A percentile compares a stretch with the other conserved stretches of the same genome.
Conservation (phyloP, 2,329 filamentous ascomycete genomes). For the Bertia moriformis region DNA sequence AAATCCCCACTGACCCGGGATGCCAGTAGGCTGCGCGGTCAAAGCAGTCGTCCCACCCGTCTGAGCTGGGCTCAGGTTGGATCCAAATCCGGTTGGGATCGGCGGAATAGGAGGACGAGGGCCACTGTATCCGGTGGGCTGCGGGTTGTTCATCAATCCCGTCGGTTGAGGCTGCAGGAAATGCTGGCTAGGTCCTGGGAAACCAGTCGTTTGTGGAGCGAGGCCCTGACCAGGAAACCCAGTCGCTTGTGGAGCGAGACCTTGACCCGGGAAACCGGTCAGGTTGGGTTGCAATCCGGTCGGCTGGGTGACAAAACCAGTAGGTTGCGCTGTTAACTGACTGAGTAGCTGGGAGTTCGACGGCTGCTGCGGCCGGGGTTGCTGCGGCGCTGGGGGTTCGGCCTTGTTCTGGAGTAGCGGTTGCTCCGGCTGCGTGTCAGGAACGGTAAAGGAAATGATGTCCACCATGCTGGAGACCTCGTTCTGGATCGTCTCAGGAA, state of each 20-base stretch:
- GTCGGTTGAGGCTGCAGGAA: slow-evolving; percentile 38
- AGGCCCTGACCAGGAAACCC: too few relatives aligned
- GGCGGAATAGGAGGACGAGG: slow-evolving; percentile 32
- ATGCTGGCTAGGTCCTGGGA: slow-evolving; percentile 25
- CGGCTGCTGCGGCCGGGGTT: slow-evolving; percentile 39
- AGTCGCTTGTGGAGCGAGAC: slow-evolving; percentile 9
- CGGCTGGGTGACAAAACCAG: slow-evolving; percentile 18
- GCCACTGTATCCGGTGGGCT: slow-evolving; percentile 14
- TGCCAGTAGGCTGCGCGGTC: slow-evolving; percentile 79
- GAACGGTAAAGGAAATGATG: slow-evolving; percentile 89
- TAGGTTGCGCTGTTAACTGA: slow-evolving; percentile 42
- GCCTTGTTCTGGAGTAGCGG: slow-evolving; percentile 31
- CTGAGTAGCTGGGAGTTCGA: slow-evolving; percentile 56
- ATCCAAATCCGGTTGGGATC: slow-evolving; percentile 42
- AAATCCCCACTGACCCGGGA: slow-evolving; percentile 53
- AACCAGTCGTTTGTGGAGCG: slow-evolving; percentile 30
- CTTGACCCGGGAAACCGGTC: slow-evolving; percentile 38
- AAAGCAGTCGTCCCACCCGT: slow-evolving; percentile 35
- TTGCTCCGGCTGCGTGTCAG: slow-evolving; percentile 59
- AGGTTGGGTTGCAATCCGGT: slow-evolving; percentile 30
- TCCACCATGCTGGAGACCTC: slow-evolving; percentile 99
- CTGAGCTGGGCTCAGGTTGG: slow-evolving; percentile 5
- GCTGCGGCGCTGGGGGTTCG: slow-evolving; percentile 50
- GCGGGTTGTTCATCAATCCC: slow-evolving; percentile 24
- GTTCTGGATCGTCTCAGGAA: slow-evolving; percentile 82